Evolutionary conservation across 2,329 filamentous ascomycete genomes (phyloP).

Genomic region (Fusarium pseudoanthophilum): DNA sequence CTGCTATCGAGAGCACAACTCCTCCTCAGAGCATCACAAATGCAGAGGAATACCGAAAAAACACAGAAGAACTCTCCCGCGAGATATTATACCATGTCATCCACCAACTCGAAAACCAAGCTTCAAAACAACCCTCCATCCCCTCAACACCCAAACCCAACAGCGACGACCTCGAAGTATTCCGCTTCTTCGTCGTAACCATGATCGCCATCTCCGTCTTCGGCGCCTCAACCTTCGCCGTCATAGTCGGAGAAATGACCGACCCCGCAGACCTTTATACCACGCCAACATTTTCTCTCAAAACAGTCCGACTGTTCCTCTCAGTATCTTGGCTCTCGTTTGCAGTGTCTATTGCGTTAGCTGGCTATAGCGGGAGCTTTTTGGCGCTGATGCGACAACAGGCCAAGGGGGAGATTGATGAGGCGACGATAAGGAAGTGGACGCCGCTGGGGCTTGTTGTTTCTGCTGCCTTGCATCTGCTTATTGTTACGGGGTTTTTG

Average conservation of each 20-base stretch:
- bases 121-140: not conserved
- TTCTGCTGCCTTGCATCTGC: not conserved
- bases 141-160: not conserved
- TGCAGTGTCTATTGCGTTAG: not conserved
- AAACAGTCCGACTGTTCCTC: not conserved
- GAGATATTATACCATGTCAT: not conserved
- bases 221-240: not conserved
- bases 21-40: not conserved
- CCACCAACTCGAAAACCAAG: not conserved
- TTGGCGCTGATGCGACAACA: not conserved
- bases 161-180: not conserved
- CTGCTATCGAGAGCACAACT: not conserved
- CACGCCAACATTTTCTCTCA: not conserved
- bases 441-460: not conserved
- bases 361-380: not conserved
- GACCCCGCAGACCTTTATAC: not conserved
- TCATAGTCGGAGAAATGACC: not conserved
- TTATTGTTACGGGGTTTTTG: not conserved
- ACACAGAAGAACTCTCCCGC: not conserved
- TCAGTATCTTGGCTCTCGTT: not conserved
- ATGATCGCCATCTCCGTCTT: not conserved
- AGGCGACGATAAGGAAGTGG: not conserved
- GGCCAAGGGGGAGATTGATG: not conserved
- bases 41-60: not conserved
- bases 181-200: not conserved